These are phyloP conservation scores for Saccharomyces hybrid DNA, from an alignment of 1,139 yeast genomes.

Conservation along the genomic window DNA sequence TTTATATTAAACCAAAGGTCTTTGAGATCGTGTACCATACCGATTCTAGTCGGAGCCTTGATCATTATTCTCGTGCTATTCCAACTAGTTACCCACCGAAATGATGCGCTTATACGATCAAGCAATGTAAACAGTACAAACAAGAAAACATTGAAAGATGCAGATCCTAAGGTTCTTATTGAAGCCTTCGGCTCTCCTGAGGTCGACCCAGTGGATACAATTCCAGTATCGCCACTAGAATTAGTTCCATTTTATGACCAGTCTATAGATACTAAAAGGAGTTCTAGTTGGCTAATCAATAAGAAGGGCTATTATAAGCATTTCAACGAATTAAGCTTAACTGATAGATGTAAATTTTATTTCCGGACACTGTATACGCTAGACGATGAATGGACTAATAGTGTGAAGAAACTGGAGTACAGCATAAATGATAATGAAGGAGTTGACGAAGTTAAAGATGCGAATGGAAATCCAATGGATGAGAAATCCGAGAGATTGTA, in stretches of 20 bases:
- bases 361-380: slow-evolving; percentile 14
- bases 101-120: background rate
- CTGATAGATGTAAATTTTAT: slow-evolving; percentile 12
- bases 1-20: background rate
- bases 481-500: slow-evolving; percentile 6
- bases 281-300: slow-evolving; percentile 9
- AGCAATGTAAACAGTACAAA: background rate
- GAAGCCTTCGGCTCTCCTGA: background rate
- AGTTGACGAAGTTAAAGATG: slow-evolving; percentile 3
- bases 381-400: slow-evolving; percentile 15
- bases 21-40: background rate
- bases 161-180: background rate
- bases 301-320: slow-evolving; percentile 6
- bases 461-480: slow-evolving; percentile 6
- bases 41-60: background rate
- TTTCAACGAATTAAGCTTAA: slow-evolving; percentile 9
- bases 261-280: slow-evolving; percentile 1
- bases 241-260: slow-evolving; percentile 12
- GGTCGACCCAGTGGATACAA: background rate
- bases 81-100: background rate
- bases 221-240: slow-evolving; percentile 11
- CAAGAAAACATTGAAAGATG: background rate
- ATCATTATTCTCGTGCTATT: slow-evolving; percentile 1
- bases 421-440: slow-evolving; percentile 12
- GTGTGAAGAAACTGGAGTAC: slow-evolving; percentile 7